These are phyloP conservation scores for Glycine soja DNA, from an alignment of 306 rosid genomes.

Conservation along the genomic window DNA sequence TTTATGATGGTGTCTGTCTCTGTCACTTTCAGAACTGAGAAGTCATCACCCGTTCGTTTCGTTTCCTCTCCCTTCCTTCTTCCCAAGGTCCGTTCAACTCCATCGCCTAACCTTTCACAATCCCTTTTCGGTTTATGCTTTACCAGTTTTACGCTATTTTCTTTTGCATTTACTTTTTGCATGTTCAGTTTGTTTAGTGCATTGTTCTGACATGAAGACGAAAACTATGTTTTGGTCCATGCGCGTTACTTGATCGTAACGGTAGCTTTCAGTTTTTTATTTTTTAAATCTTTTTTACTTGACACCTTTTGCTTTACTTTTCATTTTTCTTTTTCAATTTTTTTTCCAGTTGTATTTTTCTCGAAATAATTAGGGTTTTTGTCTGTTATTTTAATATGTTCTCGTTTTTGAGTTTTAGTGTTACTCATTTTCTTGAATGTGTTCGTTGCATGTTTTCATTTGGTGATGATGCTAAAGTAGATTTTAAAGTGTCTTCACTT, in stretches of 20 bases:
- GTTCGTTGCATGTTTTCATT: neutral
- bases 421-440: conserved; percentile 8
- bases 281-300: neutral
- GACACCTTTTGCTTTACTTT: neutral
- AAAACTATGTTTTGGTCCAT: neutral
- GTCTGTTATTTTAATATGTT: conserved; percentile 26
- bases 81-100: conserved; percentile 39
- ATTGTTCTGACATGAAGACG: neutral
- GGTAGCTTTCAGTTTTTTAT: neutral
- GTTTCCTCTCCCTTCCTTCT: neutral
- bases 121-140: neutral
- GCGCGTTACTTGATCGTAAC: conserved; percentile 18
- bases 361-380: conserved; percentile 31
- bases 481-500: conserved; percentile 24
- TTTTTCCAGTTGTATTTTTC: neutral
- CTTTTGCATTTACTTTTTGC: neutral
- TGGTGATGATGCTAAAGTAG: neutral
- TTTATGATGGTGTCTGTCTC: neutral
- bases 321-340: too few relatives aligned
- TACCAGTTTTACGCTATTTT: conserved; percentile 23
- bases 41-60: neutral
- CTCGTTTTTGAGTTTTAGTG: conserved; percentile 22
- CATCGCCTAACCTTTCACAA: neutral
- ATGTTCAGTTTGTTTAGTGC: conserved; percentile 28
- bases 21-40: neutral